These are phyloP conservation scores for Bocquillonia castaneifolia DNA, from an alignment of 441 rosid species.

Conservation along the genomic window DNA sequence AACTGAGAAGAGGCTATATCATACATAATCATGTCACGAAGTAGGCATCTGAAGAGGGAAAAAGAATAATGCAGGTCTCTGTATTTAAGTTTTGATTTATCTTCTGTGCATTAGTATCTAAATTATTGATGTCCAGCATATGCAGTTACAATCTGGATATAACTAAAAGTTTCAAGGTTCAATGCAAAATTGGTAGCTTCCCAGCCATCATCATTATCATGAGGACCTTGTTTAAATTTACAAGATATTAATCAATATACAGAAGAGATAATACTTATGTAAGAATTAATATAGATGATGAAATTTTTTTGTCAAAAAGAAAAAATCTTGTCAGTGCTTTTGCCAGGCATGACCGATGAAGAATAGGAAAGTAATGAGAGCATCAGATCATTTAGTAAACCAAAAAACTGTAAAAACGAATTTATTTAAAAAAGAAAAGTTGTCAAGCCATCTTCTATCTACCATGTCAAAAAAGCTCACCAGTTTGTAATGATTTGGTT, in stretches of 20 bases:
- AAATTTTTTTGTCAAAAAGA: not conserved
- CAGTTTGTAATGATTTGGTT: not conserved
- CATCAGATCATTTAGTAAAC: too few relatives aligned
- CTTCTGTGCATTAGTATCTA: not conserved
- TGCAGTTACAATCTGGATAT: not conserved
- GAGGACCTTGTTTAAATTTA: not conserved
- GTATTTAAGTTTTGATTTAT: not conserved
- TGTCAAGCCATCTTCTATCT: not conserved
- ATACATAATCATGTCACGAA: too few relatives aligned
- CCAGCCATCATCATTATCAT: too few relatives aligned
- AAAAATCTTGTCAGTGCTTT: too few relatives aligned
- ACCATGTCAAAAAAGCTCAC: not conserved
- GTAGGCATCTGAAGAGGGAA: not conserved
- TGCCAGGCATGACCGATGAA: too few relatives aligned
- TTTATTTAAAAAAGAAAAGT: not conserved
- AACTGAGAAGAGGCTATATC: not conserved
- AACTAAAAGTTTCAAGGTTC: not conserved
- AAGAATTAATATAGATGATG: not conserved
- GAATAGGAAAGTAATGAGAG: not conserved
- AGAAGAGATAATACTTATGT: not conserved
- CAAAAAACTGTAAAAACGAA: not conserved
- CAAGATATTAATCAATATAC: not conserved
- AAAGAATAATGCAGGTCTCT: not conserved
- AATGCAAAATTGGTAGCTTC: too few relatives aligned
- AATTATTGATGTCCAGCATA: not conserved